Percentiles rank a stretch among this genome's conserved stretches.
These are phyloP conservation scores for Tuber microsphaerosporum DNA, from an alignment of 495 filamentous ascomycete species.

Conservation along the genomic window DNA sequence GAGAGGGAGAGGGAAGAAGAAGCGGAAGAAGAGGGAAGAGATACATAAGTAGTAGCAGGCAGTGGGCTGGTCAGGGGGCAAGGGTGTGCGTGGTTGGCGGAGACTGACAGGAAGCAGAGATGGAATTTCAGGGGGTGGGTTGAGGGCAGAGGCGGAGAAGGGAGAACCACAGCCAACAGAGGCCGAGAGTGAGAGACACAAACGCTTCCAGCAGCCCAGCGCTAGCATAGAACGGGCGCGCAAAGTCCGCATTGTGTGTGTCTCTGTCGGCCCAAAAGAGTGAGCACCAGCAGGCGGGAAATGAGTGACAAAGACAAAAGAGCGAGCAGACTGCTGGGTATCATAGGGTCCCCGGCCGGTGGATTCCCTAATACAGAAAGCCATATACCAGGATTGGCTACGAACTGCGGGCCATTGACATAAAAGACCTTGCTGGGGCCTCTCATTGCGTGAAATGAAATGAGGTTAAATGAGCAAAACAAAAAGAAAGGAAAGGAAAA, in stretches of 20 bases:
- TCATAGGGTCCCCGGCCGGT: not conserved
- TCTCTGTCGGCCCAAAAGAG: not conserved
- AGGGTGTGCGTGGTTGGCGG: not conserved
- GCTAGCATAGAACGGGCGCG: not conserved
- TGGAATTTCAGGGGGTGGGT: constrained; percentile 30
- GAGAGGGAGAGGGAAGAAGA: constrained; percentile 15
- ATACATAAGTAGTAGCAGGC: not conserved
- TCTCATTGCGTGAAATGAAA: constrained; percentile 2
- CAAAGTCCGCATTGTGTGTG: not conserved
- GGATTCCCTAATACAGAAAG: not conserved
- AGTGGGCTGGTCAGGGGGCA: not conserved
- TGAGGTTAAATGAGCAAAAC: not conserved
- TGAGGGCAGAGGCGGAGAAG: not conserved
- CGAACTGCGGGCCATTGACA: not conserved
- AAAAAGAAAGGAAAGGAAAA: not conserved
- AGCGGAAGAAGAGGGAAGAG: constrained; percentile 13
- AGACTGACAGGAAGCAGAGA: not conserved
- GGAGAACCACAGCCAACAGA: not conserved
- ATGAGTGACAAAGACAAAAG: constrained; percentile 1
- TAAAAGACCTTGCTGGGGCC: not conserved
- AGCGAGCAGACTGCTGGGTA: not conserved
- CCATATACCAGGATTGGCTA: not conserved
- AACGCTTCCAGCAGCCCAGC: not conserved
- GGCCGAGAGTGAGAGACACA: not conserved
- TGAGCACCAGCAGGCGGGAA: not conserved